Conservation (phyloP, 768 basidiomycete genomes). For the Leccinum broughii region DNA sequence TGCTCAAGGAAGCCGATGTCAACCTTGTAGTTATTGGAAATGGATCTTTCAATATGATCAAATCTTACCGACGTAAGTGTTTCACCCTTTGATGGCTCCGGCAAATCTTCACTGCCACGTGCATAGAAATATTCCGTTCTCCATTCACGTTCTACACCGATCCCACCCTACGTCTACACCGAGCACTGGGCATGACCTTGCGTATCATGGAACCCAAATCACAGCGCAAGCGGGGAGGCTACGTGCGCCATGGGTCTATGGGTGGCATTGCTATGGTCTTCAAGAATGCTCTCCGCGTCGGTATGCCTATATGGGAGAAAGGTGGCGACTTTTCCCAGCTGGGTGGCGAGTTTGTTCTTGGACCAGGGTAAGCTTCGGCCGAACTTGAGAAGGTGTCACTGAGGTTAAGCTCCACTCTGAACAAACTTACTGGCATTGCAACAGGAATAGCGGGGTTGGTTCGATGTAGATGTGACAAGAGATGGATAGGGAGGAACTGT, state of each 20-base stretch:
- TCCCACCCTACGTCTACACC: conserved; percentile 66
- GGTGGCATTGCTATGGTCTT: conserved; percentile 76
- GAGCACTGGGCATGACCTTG: conserved; percentile 72
- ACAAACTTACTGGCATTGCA: no score
- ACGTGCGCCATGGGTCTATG: conserved; percentile 65
- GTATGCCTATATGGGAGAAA: conserved; percentile 81
- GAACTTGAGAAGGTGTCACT: no score
- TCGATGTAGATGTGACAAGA: no score
- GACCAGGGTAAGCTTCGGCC: conserved; percentile 52
- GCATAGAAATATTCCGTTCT: conserved; percentile 63
- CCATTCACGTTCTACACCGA: conserved; percentile 81
- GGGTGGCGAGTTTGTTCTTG: conserved; percentile 87
- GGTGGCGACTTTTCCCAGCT: conserved; percentile 77
- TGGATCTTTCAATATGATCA: conserved; percentile 74
- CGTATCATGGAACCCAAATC: conserved; percentile 44
- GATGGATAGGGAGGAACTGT: no score
- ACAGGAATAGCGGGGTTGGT: no score
- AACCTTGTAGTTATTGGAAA: conserved; percentile 76
- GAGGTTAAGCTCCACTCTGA: no score
- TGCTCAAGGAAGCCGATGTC: conserved; percentile 49
- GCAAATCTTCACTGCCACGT: not conserved
- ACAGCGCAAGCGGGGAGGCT: conserved; percentile 50
- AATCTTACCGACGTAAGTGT: conserved; percentile 63
- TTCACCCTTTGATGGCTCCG: conserved; percentile 1
- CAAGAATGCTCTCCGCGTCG: conserved; percentile 63